Evolutionary conservation across 2,329 filamentous ascomycete species (phyloP).

Genomic region (Dactylellina cionopaga): DNA sequence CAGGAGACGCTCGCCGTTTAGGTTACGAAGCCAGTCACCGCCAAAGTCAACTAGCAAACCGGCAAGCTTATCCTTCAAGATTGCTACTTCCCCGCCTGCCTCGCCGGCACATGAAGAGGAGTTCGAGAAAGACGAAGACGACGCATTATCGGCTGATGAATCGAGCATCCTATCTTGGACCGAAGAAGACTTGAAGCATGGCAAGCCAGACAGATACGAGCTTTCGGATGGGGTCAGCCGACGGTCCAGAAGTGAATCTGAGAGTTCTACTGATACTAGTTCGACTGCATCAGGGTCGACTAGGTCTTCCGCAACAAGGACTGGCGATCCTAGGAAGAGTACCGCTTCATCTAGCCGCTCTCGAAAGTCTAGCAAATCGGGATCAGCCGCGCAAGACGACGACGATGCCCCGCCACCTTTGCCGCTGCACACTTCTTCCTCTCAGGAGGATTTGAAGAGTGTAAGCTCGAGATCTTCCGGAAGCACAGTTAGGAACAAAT

Average conservation of each 20-base stretch:
- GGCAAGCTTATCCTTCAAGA: constrained; percentile 43
- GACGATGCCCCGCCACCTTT: constrained; percentile 55
- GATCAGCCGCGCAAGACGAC: constrained; percentile 18
- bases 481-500: constrained; percentile 52
- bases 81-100: constrained; percentile 30
- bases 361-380: constrained; percentile 9
- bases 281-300: constrained; percentile 29
- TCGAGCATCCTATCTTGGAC: constrained; percentile 44
- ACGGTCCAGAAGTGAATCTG: constrained; percentile 42
- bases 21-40: constrained; percentile 38
- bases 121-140: constrained; percentile 12
- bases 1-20: constrained; percentile 44
- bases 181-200: constrained; percentile 38
- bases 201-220: constrained; percentile 27
- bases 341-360: constrained; percentile 36
- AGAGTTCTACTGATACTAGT: constrained; percentile 40
- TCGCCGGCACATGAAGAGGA: constrained; percentile 13
- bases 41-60: constrained; percentile 30
- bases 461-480: constrained; percentile 39
- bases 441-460: constrained; percentile 37
- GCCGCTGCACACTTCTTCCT: constrained; percentile 54
- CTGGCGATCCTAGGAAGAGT: constrained; percentile 24
- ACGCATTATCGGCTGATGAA: constrained; percentile 37
- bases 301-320: constrained; percentile 27
- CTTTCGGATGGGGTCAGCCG: constrained; percentile 13